Conservation (phyloP, 352 stramenopile species). For the Globisporangium echinulatum region DNA sequence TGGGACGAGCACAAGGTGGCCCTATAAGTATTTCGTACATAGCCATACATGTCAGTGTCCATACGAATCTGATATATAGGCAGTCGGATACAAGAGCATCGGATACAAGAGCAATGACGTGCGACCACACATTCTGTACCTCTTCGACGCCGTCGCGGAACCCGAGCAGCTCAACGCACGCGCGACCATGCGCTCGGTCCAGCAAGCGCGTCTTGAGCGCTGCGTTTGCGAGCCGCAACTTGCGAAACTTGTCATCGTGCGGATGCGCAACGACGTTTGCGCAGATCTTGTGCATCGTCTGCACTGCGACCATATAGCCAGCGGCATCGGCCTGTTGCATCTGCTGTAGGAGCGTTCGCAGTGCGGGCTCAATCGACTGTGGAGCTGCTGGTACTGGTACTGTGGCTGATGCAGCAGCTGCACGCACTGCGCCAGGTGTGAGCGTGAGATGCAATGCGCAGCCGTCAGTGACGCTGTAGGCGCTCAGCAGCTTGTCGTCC, state of each 20-base stretch:
- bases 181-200: slow-evolving; percentile 43
- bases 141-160: slow-evolving; percentile 67
- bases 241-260: slow-evolving; percentile 74
- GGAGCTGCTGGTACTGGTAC: slow-evolving; percentile 7
- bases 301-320: slow-evolving; percentile 38
- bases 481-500: slow-evolving; percentile 52
- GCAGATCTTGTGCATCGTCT: slow-evolving; percentile 78
- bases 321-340: slow-evolving; percentile 35
- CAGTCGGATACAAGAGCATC: too few species aligned
- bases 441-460: slow-evolving; percentile 75
- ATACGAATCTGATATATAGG: too few species aligned
- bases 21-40: slow-evolving; percentile 17
- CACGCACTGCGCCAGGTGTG: slow-evolving; percentile 19
- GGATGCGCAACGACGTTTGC: slow-evolving; percentile 71
- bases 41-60: too few species aligned
- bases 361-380: slow-evolving; percentile 16
- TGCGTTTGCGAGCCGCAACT: slow-evolving; percentile 61
- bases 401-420: slow-evolving; percentile 10
- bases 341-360: slow-evolving; percentile 48
- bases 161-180: slow-evolving; percentile 57
- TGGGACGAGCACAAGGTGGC: slow-evolving; percentile 59
- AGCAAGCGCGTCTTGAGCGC: slow-evolving; percentile 60
- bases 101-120: too few species aligned
- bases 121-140: slow-evolving; percentile 16
- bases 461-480: slow-evolving; percentile 55